These are phyloP conservation scores for Candida pseudoviswanathii DNA, from an alignment of 1,139 yeast species.

Conservation along the genomic window DNA sequence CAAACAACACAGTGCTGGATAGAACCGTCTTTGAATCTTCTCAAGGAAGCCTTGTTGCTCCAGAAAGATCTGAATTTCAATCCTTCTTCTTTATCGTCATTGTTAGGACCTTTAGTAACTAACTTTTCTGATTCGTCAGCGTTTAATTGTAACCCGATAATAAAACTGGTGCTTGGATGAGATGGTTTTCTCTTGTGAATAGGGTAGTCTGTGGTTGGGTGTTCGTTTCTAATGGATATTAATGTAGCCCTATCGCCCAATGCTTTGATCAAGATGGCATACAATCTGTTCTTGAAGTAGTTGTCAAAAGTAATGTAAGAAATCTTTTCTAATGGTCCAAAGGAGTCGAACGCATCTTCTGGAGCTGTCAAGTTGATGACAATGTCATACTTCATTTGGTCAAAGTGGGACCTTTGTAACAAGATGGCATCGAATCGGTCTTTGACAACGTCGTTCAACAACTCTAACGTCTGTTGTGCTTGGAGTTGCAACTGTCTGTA, in stretches of 20 bases:
- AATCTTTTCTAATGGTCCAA: constrained; percentile 74
- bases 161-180: constrained; percentile 34
- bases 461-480: constrained; percentile 66
- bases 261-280: constrained; percentile 61
- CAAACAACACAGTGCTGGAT: constrained; percentile 91
- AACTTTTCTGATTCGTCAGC: constrained; percentile 75
- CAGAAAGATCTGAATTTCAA: constrained; percentile 77
- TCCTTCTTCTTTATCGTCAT: constrained; percentile 59
- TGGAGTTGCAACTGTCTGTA: constrained; percentile 62
- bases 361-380: constrained; percentile 53
- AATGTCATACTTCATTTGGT: constrained; percentile 67
- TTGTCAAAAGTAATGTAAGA: constrained; percentile 72
- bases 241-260: constrained; percentile 64
- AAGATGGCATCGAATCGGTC: constrained; percentile 90
- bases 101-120: constrained; percentile 84
- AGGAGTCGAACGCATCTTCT: constrained; percentile 42
- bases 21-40: constrained; percentile 89
- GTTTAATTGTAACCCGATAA: constrained; percentile 70
- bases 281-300: constrained; percentile 61
- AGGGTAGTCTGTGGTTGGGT: constrained; percentile 37
- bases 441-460: constrained; percentile 75
- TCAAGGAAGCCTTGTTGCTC: constrained; percentile 83
- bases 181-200: constrained; percentile 61
- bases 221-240: constrained; percentile 41
- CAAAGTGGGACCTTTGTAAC: constrained; percentile 59